Base-by-base conservation (phyloP, 129 eudicot genomes). In the Silybum marianum region DNA sequence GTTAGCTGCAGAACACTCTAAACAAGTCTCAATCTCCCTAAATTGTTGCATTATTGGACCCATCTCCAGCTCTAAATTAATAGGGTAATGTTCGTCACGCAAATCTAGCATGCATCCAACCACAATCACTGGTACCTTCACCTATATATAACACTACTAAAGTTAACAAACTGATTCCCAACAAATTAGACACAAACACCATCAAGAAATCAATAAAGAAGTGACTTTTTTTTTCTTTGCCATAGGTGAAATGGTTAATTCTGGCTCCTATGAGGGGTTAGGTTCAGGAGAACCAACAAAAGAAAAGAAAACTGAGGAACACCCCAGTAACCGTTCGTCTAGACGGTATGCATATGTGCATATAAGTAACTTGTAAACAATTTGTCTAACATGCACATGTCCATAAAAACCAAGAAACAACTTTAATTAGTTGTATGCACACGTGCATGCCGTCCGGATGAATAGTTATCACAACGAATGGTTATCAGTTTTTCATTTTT, bases 1-100 rank as follows among this genome's bases (percentile, higher is more conserved):
- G 81, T 89, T 93, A 79, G 92, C 92, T 73, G 98, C 99, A 40
- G 99, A 93, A 86, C 99, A 95, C 86, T 95, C 99, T 78, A 95
- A 91, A 71, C 99, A 95, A 21, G 99, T 95, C 88, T 95, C 99
- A 69, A 95, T 95, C 88, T 92, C 99, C 78, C 94, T 88, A 86
- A 90, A 95, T 81, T 90, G 88, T 77, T 91, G 97, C 99, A 95
- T 95, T 63, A 90, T 85, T 6, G 98, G 99, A 25, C 90, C 84
- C 98, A 92, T 92, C 79, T 85, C 85, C 83, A 84, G 90, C 84
- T 90, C 97, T 63, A 92, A 80, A 74, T 88, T 92, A 79, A 85
- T 85, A 40, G 90, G 91, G 68, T 85, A 85, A 38, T 88, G 89
- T 51, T 91, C 97, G 60, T 91, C 90, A 67, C 98, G 89, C 84